These are phyloP conservation scores for Neodidymelliopsis sp. DNA, from an alignment of 2,329 filamentous ascomycete species.

Conservation along the genomic window DNA sequence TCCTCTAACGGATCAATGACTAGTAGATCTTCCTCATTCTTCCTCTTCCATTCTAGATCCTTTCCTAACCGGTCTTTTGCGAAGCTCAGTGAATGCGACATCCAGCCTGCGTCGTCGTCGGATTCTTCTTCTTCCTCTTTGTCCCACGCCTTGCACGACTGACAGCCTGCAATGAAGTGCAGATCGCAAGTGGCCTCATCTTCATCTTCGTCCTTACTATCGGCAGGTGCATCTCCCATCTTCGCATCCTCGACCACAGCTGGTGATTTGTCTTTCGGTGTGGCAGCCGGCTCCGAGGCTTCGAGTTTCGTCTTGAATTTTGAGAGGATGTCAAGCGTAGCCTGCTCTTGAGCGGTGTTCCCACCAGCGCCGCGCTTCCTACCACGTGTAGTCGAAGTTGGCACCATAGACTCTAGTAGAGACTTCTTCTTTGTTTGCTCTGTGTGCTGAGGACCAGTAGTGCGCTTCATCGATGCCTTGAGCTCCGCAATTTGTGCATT, in stretches of 20 bases:
- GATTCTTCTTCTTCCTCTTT: slow-evolving; percentile 70
- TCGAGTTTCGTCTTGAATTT: slow-evolving; percentile 81
- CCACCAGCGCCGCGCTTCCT: slow-evolving; percentile 72
- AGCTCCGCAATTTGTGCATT: slow-evolving; percentile 83
- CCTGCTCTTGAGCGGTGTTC: slow-evolving; percentile 57
- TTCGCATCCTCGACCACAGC: slow-evolving; percentile 29
- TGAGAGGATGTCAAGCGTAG: slow-evolving; percentile 73
- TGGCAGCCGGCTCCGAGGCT: slow-evolving; percentile 44
- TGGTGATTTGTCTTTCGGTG: slow-evolving; percentile 44
- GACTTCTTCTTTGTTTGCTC: slow-evolving; percentile 61
- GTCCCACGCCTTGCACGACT: slow-evolving; percentile 89
- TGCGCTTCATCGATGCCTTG: slow-evolving; percentile 82
- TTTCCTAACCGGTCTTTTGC: slow-evolving; percentile 91
- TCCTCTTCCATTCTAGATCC: slow-evolving; percentile 85
- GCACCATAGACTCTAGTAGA: slow-evolving; percentile 76
- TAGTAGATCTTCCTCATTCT: slow-evolving; percentile 88
- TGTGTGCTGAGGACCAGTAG: slow-evolving; percentile 43
- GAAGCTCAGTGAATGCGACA: slow-evolving; percentile 85
- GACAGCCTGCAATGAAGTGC: slow-evolving; percentile 95
- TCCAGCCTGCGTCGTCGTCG: slow-evolving; percentile 72
- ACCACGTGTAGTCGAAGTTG: slow-evolving; percentile 72
- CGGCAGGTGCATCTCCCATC: slow-evolving; percentile 7
- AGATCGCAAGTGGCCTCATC: slow-evolving; percentile 77
- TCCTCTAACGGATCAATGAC: slow-evolving; percentile 93
- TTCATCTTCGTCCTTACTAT: slow-evolving; percentile 28